phyloP scores from a whole-genome alignment of 345 rosid genomes.

The Dipteronia dyeriana region DNA sequence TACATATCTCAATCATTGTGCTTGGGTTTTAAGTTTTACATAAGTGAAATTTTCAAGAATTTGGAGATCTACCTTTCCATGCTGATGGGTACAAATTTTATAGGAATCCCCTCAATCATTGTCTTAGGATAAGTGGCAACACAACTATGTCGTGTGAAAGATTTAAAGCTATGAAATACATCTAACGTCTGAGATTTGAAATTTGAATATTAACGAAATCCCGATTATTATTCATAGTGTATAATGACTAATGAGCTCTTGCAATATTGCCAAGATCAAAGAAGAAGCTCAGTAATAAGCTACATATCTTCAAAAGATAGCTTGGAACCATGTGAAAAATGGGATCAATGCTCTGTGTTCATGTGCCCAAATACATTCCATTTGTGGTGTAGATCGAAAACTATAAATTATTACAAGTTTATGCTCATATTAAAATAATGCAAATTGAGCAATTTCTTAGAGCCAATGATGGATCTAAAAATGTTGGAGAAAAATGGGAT shows the following conservation, averaged over 20 bases:
- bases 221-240: no score
- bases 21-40: neutral
- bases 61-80: neutral
- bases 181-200: no score
- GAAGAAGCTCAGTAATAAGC: neutral
- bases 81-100: neutral
- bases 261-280: neutral
- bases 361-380: constrained; percentile 9
- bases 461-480: neutral
- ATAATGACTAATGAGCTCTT: no score
- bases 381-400: neutral
- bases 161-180: no score
- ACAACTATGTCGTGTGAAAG: no score
- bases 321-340: constrained; percentile 4
- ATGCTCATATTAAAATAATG: neutral
- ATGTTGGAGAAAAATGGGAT: neutral
- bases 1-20: neutral
- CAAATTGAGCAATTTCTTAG: constrained; percentile 3
- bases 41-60: neutral
- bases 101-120: neutral
- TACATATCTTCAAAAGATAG: no score
- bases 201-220: no score
- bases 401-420: neutral
- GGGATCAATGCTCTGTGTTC: constrained; percentile 18
- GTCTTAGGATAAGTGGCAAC: neutral